Conservation (phyloP, 805 yeast genomes). For the Saccharomycopsis vini region DNA sequence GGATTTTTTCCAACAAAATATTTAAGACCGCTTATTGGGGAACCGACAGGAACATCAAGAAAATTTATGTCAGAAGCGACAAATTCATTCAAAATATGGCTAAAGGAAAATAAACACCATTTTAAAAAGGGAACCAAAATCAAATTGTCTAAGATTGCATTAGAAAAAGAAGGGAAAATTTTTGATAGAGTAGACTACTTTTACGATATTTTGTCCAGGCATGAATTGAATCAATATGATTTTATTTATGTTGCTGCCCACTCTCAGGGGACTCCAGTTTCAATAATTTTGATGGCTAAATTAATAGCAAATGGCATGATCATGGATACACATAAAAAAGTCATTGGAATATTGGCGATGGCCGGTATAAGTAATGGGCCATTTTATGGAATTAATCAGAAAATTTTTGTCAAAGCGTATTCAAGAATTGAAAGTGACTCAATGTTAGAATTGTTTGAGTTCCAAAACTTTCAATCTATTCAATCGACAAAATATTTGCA, state of each 20-base stretch:
- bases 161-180: constrained; percentile 89
- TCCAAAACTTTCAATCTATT: constrained; percentile 64
- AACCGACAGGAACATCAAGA: constrained; percentile 92
- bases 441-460: constrained; percentile 75
- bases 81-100: constrained; percentile 62
- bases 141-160: constrained; percentile 79
- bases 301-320: constrained; percentile 53
- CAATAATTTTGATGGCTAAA: constrained; percentile 67
- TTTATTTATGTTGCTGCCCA: constrained; percentile 88
- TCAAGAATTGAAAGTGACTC: constrained; percentile 87
- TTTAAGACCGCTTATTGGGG: constrained; percentile 81
- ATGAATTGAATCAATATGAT: constrained; percentile 54
- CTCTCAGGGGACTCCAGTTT: constrained; percentile 93
- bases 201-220: constrained; percentile 49
- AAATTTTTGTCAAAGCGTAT: constrained; percentile 75
- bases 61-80: constrained; percentile 91
- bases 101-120: constrained; percentile 26
- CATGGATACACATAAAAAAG: constrained; percentile 30
- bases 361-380: constrained; percentile 96
- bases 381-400: constrained; percentile 81
- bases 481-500: constrained; percentile 67
- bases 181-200: constrained; percentile 79
- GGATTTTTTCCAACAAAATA: constrained; percentile 90
- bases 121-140: constrained; percentile 28
- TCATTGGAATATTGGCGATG: constrained; percentile 78